These are phyloP conservation scores for Suhomyces tanzawaensis DNA, from an alignment of 805 yeast species.

Conservation along the genomic window DNA sequence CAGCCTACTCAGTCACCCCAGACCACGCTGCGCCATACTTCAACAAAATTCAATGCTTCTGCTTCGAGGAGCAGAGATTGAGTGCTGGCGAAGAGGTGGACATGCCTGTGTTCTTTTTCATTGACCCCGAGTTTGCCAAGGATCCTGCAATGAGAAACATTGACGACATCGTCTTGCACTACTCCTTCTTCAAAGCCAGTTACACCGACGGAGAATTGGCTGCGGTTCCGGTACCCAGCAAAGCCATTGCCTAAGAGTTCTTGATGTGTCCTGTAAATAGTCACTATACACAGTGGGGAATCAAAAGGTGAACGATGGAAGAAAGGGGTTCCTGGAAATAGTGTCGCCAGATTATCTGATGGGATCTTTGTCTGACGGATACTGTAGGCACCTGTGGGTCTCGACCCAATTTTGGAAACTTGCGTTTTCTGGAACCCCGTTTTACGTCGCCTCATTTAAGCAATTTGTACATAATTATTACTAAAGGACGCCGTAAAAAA, in stretches of 20 bases:
- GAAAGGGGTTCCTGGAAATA: too few relatives aligned
- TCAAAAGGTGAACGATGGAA: too few relatives aligned
- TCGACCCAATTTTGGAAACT: too few relatives aligned
- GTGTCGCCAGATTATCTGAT: too few relatives aligned
- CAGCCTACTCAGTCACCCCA: conserved; percentile 94
- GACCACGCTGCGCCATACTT: conserved; percentile 96
- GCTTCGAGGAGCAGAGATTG: conserved; percentile 94
- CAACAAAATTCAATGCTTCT: conserved; percentile 96
- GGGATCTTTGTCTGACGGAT: too few relatives aligned
- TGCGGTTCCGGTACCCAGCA: conserved; percentile 28
- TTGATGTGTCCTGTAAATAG: conserved; percentile 8
- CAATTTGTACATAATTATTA: too few relatives aligned
- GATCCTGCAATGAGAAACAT: conserved; percentile 92
- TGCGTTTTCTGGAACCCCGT: too few relatives aligned
- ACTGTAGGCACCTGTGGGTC: too few relatives aligned
- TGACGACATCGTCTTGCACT: conserved; percentile 86
- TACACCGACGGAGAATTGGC: conserved; percentile 42
- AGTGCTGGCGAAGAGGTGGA: conserved; percentile 97
- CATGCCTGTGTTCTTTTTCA: conserved; percentile 97
- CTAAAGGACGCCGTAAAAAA: too few relatives aligned
- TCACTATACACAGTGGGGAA: too few relatives aligned
- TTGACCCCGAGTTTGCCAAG: conserved; percentile 91
- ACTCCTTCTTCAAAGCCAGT: conserved; percentile 80
- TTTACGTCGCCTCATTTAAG: too few relatives aligned
- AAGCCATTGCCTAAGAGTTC: conserved; percentile 8